Evolutionary conservation across 2,329 filamentous ascomycete genomes (phyloP).

Genomic region (Teratosphaeria destructans): DNA sequence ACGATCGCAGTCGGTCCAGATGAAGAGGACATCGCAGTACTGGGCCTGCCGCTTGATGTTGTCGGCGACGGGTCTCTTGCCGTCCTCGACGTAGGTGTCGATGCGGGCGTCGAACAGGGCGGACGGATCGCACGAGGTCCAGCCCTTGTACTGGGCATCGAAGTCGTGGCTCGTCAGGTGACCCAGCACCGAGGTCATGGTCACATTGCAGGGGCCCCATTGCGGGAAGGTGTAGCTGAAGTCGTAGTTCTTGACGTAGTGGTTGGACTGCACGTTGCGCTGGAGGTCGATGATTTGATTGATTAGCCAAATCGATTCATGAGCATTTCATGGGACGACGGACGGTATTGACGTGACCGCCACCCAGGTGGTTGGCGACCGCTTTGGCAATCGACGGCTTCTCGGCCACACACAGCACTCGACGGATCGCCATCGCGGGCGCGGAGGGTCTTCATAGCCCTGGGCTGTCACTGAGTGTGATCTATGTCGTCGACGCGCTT

Average conservation of each 20-base stretch:
- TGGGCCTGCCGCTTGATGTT: constrained; percentile 77
- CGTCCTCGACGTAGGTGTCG: constrained; percentile 54
- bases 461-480: too few relatives aligned
- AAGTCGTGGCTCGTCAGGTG: constrained; percentile 81
- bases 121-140: constrained; percentile 70
- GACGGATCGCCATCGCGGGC: constrained; percentile 15
- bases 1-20: constrained; percentile 98
- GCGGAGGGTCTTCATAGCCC: too few relatives aligned
- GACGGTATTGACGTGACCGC: constrained; percentile 61
- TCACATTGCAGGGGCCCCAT: constrained; percentile 76
- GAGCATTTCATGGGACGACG: constrained; percentile 23
- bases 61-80: constrained; percentile 68
- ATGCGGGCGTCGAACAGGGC: constrained; percentile 75
- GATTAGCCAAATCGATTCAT: background rate
- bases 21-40: constrained; percentile 66
- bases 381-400: constrained; percentile 95
- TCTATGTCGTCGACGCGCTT: too few relatives aligned
- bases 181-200: constrained; percentile 87
- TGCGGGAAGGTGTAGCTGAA: constrained; percentile 79
- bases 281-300: constrained; percentile 27
- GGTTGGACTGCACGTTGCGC: constrained; percentile 56
- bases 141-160: constrained; percentile 59
- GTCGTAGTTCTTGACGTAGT: constrained; percentile 86
- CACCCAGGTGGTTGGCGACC: constrained; percentile 79
- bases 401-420: constrained; percentile 67